Base-by-base conservation (phyloP, 371 early-diverging fungal species). In the Vairimorpha necatrix region DNA sequence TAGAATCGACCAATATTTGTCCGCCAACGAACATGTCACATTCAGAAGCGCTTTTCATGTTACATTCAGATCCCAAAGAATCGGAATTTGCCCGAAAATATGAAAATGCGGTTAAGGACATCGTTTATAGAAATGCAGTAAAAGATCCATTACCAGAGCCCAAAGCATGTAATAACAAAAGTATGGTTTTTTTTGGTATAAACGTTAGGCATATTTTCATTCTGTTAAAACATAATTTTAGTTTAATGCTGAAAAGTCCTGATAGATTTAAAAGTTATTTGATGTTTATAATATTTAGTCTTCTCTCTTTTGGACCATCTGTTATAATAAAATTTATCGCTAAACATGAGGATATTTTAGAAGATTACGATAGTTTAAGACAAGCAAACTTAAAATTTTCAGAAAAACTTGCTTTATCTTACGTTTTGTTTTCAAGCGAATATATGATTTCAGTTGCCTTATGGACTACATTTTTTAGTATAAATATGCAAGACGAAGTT, bases 31-130 rank as follows among this genome's bases (percentile, higher is more conserved):
- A 90, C 72, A 89, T 89, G 76, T 90, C 89, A 4, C 87, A 86
- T 0, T 87, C 91, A 0, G 91, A 91, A 68, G 90, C 88, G 69
- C 84, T 92, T 67, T 89, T 91, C 20, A 89, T 90, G 20, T 67
- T 89, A 22, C 50, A 50, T 50, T 50, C 50, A n/a, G 22, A 50
- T 50, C 20, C 14, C 14, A n/a, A 11, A 50, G 22, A n/a, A 4
- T 4, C 4, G 14, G 50, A 6, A 11, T n/a, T n/a, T n/a, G n/a
- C n/a, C n/a, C n/a, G n/a, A n/a, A 50, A 50, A 50, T 11, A n/a
- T n/a, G n/a, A 42, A 42, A 42, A 42, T 42, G 22, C 4, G 22
- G 3, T 50, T 3, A 3, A 50, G 14, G 50, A 50, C 22, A 50
- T 50, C 22, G n/a, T 13, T 13, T 22, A 50, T 13, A 50, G 22